Base-by-base conservation (phyloP, 2,329 filamentous ascomycete genomes). In the Talaromyces sp. region DNA sequence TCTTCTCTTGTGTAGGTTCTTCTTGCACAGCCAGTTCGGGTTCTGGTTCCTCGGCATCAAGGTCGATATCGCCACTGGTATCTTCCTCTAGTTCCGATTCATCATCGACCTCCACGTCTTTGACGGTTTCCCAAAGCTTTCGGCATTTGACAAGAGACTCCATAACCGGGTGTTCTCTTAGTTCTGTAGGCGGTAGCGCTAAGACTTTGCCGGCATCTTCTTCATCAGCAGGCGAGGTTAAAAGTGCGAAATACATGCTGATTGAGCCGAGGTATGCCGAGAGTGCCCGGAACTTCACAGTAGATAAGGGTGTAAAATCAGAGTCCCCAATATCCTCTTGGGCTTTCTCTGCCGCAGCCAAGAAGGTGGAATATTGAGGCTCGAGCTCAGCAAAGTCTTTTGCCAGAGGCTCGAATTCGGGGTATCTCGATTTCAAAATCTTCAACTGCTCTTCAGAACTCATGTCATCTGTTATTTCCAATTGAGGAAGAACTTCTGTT, bases 121-220 rank as follows among this genome's bases (percentile, higher is more conserved):
- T 88, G 31, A 91, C 86, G 64, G 83, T 85, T 57, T 86, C 80
- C 95, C 95, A 99, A 10, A 93, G 82, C 61, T 89, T 84, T 60
- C 92, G 86, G 73, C 90, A 93, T 71, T 88, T 86, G 49, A 97
- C 78, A 38, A 99, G 76, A 17, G 85, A 89, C 62, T 89, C 86
- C 91, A 99, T 98, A 62, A 99, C 85, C 14, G 91, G 87, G 74
- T 99, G 95, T 58, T 96, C 90, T 63, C 91, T 87, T 49, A 99
- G 78, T 67, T 96, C 87, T n/a, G 83, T 80, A 5, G 93, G 89
- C 58, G 90, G 83, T 64, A 96, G 76, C 0, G 90, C 82, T 61
- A 86, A 82, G 13, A 77, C 75, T 0, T 78, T 75, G 8, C 81
- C 81, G 38, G 80, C 76, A 0, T 79, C 78, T 61, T 87, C 85